Evolutionary conservation across 805 yeast species (phyloP), one percentile per base, ranked within the genome.

Genomic region (Hanseniaspora taiwanica): DNA sequence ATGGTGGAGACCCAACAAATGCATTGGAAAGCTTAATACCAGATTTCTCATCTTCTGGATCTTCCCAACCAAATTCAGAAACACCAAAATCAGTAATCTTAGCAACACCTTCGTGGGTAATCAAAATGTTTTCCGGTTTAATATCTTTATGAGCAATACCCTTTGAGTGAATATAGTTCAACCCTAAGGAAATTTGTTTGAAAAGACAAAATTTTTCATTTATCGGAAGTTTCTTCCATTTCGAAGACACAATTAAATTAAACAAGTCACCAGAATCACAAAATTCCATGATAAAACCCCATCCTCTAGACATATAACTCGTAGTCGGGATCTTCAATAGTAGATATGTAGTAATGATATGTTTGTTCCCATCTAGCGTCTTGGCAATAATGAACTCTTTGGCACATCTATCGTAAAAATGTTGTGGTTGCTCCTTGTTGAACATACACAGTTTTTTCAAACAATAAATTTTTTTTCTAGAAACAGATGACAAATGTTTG

Each of bases 11-110:
- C 2, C 93, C 91, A 34, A 80, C 79, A 54, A 71, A 69, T 2
- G 74, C 62, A 33, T 68, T 62, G 29, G 62, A 59, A 23, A 48
- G 3, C 36, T 55, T 61, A 7, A 61, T 37, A 5, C 48, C 69
- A 19, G 74, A 65, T 0, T 55, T 48, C 17, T 69, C 59, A 55
- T 80, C 72, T 1, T 71, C 69, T 1, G 71, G 72, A 17, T 56
- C 63, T 39, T 59, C 69, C 54, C 76, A 78, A 14, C 78, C 81
- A 53, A 71, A 72, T 39, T 72, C 78, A 17, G 21, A 36, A 16
- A 81, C 81, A 44, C 91, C 91, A 56, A 80, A 81, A 62, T 81
- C 91, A 24, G 85, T 77, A 21, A 81, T 56, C 51, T 80, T 79
- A 36, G 77, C 72, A 25, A 77, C 53, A 2, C 87, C 89, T 46